A percentile compares a stretch with the other conserved stretches of the same genome.
Conservation (phyloP, 345 rosid species). For the Salix purpurea region DNA sequence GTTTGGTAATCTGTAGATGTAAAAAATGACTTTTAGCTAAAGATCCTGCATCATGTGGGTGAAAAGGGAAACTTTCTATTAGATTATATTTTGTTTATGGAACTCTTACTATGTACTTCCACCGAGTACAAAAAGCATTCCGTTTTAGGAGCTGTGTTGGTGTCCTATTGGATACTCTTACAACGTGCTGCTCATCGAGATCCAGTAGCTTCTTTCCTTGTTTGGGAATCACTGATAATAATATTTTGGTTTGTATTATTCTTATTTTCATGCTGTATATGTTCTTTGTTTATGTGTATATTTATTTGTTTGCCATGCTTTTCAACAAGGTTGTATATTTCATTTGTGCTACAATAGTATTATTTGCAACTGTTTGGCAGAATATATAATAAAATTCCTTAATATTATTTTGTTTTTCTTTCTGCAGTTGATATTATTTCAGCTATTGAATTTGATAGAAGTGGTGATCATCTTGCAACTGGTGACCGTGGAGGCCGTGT, state of each 20-base stretch:
- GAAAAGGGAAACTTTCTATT: background rate
- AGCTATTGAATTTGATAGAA: constrained; percentile 95
- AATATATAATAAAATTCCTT: constrained; percentile 2
- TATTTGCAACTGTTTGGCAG: background rate
- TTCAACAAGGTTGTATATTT: background rate
- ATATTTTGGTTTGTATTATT: background rate
- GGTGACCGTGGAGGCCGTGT: constrained; percentile 99
- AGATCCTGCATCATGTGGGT: background rate
- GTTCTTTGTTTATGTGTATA: background rate
- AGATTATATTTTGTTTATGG: background rate
- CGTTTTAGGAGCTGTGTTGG: background rate
- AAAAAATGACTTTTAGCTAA: background rate
- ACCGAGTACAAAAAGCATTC: background rate
- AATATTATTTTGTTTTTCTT: constrained; percentile 17
- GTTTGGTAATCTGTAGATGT: background rate
- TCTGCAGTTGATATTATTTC: constrained; percentile 95
- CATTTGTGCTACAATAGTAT: background rate
- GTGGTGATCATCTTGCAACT: constrained; percentile 96
- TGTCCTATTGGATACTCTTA: background rate
- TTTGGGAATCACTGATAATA: background rate
- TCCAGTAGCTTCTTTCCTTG: background rate
- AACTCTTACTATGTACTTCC: background rate
- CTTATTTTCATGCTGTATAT: background rate
- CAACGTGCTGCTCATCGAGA: background rate
- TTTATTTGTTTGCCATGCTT: background rate